phyloP scores from a whole-genome alignment of 352 stramenopile species.

The Phytopythium delawarense region DNA sequence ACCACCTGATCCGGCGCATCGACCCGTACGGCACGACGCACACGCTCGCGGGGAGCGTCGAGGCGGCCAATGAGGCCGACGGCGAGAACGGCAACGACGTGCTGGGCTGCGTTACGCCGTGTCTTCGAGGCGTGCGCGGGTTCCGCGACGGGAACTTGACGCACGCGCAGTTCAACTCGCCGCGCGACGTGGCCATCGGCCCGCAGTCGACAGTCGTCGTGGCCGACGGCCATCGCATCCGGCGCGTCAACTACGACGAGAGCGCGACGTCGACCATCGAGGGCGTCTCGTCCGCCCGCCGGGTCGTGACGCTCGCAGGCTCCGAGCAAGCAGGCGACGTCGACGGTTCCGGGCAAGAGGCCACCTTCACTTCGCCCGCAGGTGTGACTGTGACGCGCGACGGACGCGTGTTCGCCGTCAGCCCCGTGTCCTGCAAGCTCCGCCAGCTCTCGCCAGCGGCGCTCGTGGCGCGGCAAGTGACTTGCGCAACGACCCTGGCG shows the following conservation, averaged over 20 bases:
- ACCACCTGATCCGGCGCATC: conserved; percentile 91
- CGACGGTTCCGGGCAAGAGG: conserved; percentile 86
- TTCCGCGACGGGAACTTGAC: conserved; percentile 87
- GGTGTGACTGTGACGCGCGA: conserved; percentile 86
- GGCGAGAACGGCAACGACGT: conserved; percentile 69
- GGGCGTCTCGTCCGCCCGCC: conserved; percentile 51
- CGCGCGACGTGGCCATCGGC: conserved; percentile 87
- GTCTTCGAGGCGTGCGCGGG: conserved; percentile 84
- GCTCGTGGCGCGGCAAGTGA: conserved; percentile 57
- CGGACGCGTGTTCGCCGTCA: conserved; percentile 89
- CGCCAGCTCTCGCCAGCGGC: conserved; percentile 73
- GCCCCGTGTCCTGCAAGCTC: conserved; percentile 87
- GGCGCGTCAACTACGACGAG: conserved; percentile 76
- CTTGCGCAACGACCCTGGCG: conserved; percentile 73
- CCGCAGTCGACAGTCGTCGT: conserved; percentile 84
- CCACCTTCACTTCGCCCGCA: conserved; percentile 87
- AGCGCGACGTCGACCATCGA: conserved; percentile 51
- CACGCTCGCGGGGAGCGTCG: conserved; percentile 62
- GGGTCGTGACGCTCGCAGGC: conserved; percentile 92
- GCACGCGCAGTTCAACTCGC: conserved; percentile 90
- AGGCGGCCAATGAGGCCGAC: conserved; percentile 45
- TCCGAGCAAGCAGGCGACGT: conserved; percentile 51
- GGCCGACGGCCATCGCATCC: conserved; percentile 86
- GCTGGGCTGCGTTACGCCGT: conserved; percentile 87
- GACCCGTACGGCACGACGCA: conserved; percentile 56